A percentile compares a stretch with the other conserved stretches of the same genome.
phyloP scores from a whole-genome alignment of 305 asterid species.

The Rubia occidens region DNA sequence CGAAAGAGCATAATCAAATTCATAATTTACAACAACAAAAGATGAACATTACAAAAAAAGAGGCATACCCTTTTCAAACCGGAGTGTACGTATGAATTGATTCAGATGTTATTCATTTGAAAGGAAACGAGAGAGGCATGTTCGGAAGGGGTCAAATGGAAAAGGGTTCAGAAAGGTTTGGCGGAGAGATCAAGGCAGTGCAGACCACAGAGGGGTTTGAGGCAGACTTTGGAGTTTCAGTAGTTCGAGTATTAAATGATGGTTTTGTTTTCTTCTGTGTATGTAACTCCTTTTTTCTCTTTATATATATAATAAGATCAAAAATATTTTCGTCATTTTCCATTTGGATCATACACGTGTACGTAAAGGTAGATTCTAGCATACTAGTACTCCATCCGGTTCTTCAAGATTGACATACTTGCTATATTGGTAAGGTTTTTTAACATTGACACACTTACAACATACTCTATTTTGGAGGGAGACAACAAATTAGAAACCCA shows the following conservation, averaged over 20 bases:
- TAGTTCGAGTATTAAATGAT: background rate
- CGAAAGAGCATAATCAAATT: background rate
- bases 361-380: background rate
- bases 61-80: slow-evolving; percentile 1
- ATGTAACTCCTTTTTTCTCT: background rate
- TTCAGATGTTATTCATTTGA: slow-evolving; percentile 9
- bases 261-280: background rate
- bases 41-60: background rate
- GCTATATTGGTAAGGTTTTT: too few species aligned
- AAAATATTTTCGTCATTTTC: background rate
- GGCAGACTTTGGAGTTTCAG: slow-evolving; percentile 21
- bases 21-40: background rate
- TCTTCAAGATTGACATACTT: too few species aligned
- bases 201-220: slow-evolving; percentile 6
- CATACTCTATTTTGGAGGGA: too few species aligned
- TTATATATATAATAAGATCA: background rate
- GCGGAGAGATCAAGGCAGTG: slow-evolving; percentile 17
- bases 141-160: slow-evolving; percentile 1
- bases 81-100: background rate
- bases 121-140: background rate
- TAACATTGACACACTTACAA: too few species aligned
- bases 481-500: too few species aligned
- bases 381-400: too few species aligned
- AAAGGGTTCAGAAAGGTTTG: background rate
- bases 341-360: slow-evolving; percentile 14